Evolutionary conservation across 2,329 filamentous ascomycete genomes (phyloP).

Genomic region (Dothideomycetidae sp.): DNA sequence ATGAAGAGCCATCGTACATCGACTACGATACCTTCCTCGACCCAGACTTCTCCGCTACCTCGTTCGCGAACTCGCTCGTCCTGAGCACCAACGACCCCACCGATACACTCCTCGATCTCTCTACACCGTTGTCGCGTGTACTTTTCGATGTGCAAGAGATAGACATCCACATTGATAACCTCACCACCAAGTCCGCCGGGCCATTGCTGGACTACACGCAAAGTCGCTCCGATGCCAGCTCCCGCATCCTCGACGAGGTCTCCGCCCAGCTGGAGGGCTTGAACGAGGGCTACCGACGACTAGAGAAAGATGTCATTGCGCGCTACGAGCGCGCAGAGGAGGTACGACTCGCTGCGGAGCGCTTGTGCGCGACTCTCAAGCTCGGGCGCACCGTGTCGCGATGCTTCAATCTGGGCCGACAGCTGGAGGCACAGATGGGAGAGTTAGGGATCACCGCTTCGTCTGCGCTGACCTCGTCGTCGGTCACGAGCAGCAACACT

Average conservation of each 20-base stretch:
- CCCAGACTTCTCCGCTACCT: conserved; percentile 62
- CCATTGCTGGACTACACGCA: conserved; percentile 68
- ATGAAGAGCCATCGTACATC: conserved; percentile 63
- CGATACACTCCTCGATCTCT: conserved; percentile 81
- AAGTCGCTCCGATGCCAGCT: conserved; percentile 57
- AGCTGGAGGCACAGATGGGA: conserved; percentile 72
- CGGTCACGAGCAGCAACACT: conserved; percentile 14
- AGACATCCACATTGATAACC: conserved; percentile 82
- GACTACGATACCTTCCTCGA: conserved; percentile 87
- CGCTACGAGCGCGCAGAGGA: conserved; percentile 78
- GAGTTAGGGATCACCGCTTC: conserved; percentile 43
- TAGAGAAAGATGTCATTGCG: conserved; percentile 73
- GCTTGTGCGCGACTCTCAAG: conserved; percentile 66
- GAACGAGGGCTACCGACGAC: conserved; percentile 69
- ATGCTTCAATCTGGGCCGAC: conserved; percentile 66
- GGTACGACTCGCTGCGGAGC: conserved; percentile 60
- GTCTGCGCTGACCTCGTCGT: conserved; percentile 13
- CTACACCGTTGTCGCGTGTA: conserved; percentile 81
- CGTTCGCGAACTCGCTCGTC: conserved; percentile 81
- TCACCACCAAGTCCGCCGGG: conserved; percentile 72
- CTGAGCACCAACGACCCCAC: conserved; percentile 82
- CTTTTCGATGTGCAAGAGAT: conserved; percentile 96
- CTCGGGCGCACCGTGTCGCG: conserved; percentile 63
- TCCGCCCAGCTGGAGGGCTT: conserved; percentile 67
- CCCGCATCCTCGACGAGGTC: conserved; percentile 58